These are phyloP conservation scores for Cucurbita ficifolia DNA, from an alignment of 306 rosid species.

Conservation along the genomic window DNA sequence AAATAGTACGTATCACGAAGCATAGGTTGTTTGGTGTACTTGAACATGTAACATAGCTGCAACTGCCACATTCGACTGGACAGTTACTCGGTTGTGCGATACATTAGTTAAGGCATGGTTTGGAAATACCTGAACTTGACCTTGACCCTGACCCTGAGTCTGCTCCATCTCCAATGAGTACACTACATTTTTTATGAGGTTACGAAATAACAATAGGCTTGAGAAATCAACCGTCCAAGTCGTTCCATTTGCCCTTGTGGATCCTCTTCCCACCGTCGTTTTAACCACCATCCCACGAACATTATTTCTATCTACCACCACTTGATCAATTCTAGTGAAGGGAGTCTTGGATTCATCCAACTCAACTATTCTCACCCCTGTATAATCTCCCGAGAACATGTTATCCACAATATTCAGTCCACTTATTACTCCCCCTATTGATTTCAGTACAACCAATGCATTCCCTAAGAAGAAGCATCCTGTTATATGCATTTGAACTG, in stretches of 20 bases:
- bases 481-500: constrained; percentile 23
- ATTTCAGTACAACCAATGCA: constrained; percentile 18
- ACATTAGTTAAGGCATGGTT: constrained; percentile 17
- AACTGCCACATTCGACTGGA: constrained; percentile 11
- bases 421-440: constrained; percentile 16
- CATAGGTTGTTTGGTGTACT: constrained; percentile 17
- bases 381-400: constrained; percentile 27
- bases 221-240: constrained; percentile 25
- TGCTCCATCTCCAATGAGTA: constrained; percentile 20
- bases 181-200: constrained; percentile 19
- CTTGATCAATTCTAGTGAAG: constrained; percentile 20
- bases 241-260: constrained; percentile 15
- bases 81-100: constrained; percentile 10
- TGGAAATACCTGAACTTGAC: constrained; percentile 6
- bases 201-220: constrained; percentile 15
- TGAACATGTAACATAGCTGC: constrained; percentile 22
- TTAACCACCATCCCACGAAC: constrained; percentile 21
- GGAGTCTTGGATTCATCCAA: constrained; percentile 15
- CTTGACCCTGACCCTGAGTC: neutral
- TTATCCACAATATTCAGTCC: constrained; percentile 22
- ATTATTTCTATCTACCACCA: constrained; percentile 21
- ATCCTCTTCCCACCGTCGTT: constrained; percentile 26
- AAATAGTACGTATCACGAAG: neutral
- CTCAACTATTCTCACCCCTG: constrained; percentile 19
- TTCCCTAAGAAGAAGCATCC: constrained; percentile 29